Conservation (phyloP, 2,329 filamentous ascomycete genomes). For the Aquanectria penicillioides region DNA sequence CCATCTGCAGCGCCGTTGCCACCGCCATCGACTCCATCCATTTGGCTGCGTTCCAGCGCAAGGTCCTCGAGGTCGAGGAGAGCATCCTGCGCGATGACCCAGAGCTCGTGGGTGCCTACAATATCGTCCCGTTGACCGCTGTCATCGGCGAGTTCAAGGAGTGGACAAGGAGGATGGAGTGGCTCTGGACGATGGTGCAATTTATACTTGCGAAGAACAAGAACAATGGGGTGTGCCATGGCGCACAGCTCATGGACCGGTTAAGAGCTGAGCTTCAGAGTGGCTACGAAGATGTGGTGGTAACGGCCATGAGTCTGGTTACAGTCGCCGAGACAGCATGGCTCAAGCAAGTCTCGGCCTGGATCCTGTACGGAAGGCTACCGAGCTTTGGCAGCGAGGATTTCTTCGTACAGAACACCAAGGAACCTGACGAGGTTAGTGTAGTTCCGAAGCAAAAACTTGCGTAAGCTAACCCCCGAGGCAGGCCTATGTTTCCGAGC, state of each 20-base stretch:
- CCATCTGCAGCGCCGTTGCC: slow-evolving; percentile 88
- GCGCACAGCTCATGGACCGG: slow-evolving; percentile 79
- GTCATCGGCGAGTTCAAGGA: slow-evolving; percentile 86
- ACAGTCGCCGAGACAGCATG: slow-evolving; percentile 86
- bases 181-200: slow-evolving; percentile 79
- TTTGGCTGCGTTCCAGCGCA: slow-evolving; percentile 81
- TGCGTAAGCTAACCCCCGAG: slow-evolving; percentile 1
- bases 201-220: slow-evolving; percentile 67
- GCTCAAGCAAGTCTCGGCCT: slow-evolving; percentile 89
- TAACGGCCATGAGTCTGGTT: slow-evolving; percentile 77
- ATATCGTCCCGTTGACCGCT: slow-evolving; percentile 90
- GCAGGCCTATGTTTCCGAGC: slow-evolving; percentile 68
- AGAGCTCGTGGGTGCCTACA: slow-evolving; percentile 86
- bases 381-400: slow-evolving; percentile 82
- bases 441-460: neutral
- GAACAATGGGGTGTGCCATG: slow-evolving; percentile 62
- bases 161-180: slow-evolving; percentile 86
- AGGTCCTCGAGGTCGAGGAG: slow-evolving; percentile 85
- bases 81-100: slow-evolving; percentile 81
- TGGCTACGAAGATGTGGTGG: slow-evolving; percentile 87
- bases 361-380: slow-evolving; percentile 88
- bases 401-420: slow-evolving; percentile 78
- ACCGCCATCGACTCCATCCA: slow-evolving; percentile 80
- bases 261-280: slow-evolving; percentile 82
- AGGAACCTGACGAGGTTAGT: slow-evolving; percentile 54